These are phyloP conservation scores for Alternaria incomplexa DNA, from an alignment of 2,329 filamentous ascomycete species.

Conservation along the genomic window DNA sequence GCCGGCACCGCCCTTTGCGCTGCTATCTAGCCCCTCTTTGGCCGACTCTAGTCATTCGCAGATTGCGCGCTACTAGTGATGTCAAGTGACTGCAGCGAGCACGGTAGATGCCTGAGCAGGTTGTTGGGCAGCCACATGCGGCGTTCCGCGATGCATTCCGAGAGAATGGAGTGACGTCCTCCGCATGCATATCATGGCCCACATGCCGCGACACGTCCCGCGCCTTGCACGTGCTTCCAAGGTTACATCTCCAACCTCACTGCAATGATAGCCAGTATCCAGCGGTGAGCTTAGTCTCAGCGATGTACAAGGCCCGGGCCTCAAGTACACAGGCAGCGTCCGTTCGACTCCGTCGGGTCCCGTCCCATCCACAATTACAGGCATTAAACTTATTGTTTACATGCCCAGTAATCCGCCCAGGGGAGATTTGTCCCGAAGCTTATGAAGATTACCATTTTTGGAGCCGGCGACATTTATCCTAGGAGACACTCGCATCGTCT, in stretches of 20 bases:
- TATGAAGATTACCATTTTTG: not conserved
- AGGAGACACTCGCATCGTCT: not conserved
- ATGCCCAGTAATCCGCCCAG: not conserved
- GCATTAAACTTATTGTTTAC: not conserved
- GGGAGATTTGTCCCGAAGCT: not conserved
- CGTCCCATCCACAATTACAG: not conserved
- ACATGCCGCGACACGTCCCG: not conserved
- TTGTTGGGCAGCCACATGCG: slow-evolving; percentile 5
- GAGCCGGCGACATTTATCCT: not conserved
- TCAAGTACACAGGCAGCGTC: not conserved
- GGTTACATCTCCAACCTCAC: not conserved
- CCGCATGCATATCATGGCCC: slow-evolving; percentile 1
- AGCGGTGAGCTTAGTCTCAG: not conserved
- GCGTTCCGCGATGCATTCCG: slow-evolving; percentile 20
- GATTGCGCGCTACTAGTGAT: not conserved
- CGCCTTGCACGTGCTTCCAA: not conserved
- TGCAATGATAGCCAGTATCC: not conserved
- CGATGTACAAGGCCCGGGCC: not conserved
- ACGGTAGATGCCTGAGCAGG: not conserved
- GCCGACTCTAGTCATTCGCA: not conserved
- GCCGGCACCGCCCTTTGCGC: slow-evolving; percentile 13
- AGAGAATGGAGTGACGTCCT: slow-evolving; percentile 17
- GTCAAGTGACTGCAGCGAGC: slow-evolving; percentile 3
- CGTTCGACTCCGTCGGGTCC: not conserved
- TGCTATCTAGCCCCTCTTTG: slow-evolving; percentile 6